Evolutionary conservation across 129 eudicot genomes (phyloP), one percentile per base, ranked within the genome.

Genomic region (Tanacetum coccineum): DNA sequence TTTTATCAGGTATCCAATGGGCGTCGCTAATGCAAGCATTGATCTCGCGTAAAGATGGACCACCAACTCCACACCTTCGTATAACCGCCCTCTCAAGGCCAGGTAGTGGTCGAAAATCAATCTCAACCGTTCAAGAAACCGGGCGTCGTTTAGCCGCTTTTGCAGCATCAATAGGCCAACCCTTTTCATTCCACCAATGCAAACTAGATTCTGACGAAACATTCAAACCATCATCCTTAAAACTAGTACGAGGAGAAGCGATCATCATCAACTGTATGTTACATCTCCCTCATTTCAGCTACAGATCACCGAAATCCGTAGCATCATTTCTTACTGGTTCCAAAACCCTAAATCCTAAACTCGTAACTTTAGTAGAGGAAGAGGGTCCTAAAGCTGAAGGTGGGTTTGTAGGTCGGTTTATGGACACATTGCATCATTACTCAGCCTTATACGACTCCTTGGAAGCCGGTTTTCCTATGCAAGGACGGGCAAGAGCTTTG

Each of bases 1-100:
- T 21, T 15, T 15, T 40, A 57, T 63, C 17, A 63, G 68, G 68
- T 17, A 79, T 89, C 71, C 96, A 89, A 40, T 89, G 96, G 96
- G 90, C 96, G 3, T 89, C 96, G 0, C 66, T 89, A 9, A 89
- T 89, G 94, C 96, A 89, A 63, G 89, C 94, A 19, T 64, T 89
- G 74, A 87, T 86, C 50, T 89, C 96, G 4, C 82, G 96, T 15
- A 89, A 81, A 59, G 87, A 89, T 20, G 94, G 96, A 4, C 88
- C 86, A 0, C 81, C 87, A 1, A 58, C 79, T 21, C 96, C 90
- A 1, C 96, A 89, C 69, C 90, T 89, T 28, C 75, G 96, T 14
- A 89, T 89, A 74, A 83, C 96, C 2, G 96, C 96, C 28, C 57
- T 89, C 1, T 85, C 94, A 5, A 58, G 93, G 21, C 78, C 85